phyloP scores from a whole-genome alignment of 2,329 filamentous ascomycete genomes.

The Botrytis byssoidea region DNA sequence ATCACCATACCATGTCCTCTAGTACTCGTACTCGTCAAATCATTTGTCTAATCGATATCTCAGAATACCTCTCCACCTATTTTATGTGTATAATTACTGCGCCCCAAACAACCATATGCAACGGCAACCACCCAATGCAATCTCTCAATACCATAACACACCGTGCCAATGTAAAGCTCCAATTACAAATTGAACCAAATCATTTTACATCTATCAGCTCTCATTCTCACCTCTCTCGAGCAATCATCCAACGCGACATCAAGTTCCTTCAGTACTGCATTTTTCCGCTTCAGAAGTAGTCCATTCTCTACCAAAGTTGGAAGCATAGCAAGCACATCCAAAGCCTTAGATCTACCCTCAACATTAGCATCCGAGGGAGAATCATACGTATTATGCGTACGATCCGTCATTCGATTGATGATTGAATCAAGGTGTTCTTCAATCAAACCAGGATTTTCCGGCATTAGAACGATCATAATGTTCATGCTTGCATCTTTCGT shows the following conservation, averaged over 20 bases:
- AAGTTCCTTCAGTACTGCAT: slow-evolving; percentile 31
- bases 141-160: neutral
- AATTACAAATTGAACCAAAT: slow-evolving; percentile 30
- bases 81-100: neutral
- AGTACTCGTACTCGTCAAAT: neutral
- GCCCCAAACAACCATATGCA: neutral
- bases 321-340: slow-evolving; percentile 35
- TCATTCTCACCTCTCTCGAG: slow-evolving; percentile 31
- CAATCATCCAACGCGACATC: slow-evolving; percentile 34
- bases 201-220: slow-evolving; percentile 32
- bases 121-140: neutral
- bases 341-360: slow-evolving; percentile 30
- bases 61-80: neutral
- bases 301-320: slow-evolving; percentile 26
- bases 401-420: slow-evolving; percentile 35
- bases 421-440: slow-evolving; percentile 35
- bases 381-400: slow-evolving; percentile 34
- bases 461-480: slow-evolving; percentile 29
- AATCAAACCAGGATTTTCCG: slow-evolving; percentile 26
- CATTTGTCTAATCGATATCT: neutral
- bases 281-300: slow-evolving; percentile 26
- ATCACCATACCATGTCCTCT: no score
- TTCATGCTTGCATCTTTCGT: slow-evolving; percentile 33
- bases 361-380: slow-evolving; percentile 32
- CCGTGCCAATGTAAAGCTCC: neutral